Evolutionary conservation across 179 eudicot genomes (phyloP).

Genomic region (Nepenthes alata): DNA sequence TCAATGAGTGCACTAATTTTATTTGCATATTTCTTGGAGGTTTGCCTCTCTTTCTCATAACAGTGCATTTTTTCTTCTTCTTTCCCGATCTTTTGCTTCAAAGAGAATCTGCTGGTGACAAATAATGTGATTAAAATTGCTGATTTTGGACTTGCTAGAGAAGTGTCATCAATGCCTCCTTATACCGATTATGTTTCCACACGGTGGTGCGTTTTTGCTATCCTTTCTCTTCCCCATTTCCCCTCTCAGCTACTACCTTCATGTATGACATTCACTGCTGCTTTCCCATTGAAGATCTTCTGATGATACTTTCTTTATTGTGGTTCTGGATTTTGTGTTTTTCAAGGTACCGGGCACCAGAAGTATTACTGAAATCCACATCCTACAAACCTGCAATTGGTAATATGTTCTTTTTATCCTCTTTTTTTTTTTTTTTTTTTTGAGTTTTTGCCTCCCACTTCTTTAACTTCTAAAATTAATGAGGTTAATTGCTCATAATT

Average conservation of each 20-base stretch:
- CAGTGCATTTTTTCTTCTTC: neutral
- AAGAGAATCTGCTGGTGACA: constrained; percentile 87
- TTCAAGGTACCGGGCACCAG: constrained; percentile 96
- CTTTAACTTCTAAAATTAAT: neutral
- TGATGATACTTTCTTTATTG: neutral
- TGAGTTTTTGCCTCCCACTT: neutral
- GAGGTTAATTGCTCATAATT: neutral
- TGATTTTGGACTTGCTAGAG: constrained; percentile 92
- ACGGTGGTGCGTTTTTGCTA: constrained; percentile 54
- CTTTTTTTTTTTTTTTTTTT: neutral
- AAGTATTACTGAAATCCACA: constrained; percentile 71
- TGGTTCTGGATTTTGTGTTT: constrained; percentile 4
- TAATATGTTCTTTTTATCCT: constrained; percentile 15
- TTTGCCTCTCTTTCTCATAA: too few species aligned
- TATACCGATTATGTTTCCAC: constrained; percentile 94
- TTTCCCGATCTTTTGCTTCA: constrained; percentile 6
- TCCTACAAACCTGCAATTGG: constrained; percentile 83
- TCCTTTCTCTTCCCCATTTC: too few species aligned
- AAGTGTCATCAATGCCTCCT: constrained; percentile 67
- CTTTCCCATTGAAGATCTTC: too few species aligned
- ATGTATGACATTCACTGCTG: too few species aligned
- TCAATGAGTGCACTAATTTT: neutral
- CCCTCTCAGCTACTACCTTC: too few species aligned
- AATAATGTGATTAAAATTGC: constrained; percentile 67
- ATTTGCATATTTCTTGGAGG: too few species aligned